Evolutionary conservation across 805 yeast genomes (phyloP).

Genomic region (Ogataea saltuana): DNA sequence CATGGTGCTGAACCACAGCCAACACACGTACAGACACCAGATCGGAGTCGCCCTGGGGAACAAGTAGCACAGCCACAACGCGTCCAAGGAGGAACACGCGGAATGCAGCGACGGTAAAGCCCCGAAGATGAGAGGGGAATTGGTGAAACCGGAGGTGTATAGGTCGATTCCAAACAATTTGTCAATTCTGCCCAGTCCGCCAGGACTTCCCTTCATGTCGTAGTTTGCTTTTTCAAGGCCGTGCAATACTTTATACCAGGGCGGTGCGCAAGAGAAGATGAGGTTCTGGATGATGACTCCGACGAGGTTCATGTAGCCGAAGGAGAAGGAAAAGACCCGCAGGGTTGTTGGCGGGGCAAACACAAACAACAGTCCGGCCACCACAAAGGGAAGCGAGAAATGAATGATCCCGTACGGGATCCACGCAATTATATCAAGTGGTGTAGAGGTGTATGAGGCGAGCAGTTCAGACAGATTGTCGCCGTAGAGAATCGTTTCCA

Average conservation of each 20-base stretch:
- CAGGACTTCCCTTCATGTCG: slow-evolving; percentile 91
- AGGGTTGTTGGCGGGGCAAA: slow-evolving; percentile 91
- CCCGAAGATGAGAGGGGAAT: slow-evolving; percentile 92
- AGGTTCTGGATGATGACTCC: slow-evolving; percentile 80
- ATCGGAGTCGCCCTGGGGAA: slow-evolving; percentile 70
- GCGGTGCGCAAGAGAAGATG: slow-evolving; percentile 91
- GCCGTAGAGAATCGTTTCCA: slow-evolving; percentile 91
- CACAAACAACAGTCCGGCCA: slow-evolving; percentile 72
- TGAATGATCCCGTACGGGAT: slow-evolving; percentile 91
- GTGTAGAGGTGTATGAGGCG: slow-evolving; percentile 67
- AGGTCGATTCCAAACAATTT: slow-evolving; percentile 72
- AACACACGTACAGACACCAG: slow-evolving; percentile 76
- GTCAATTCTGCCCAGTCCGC: slow-evolving; percentile 91
- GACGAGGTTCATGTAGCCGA: slow-evolving; percentile 88
- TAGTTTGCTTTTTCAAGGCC: slow-evolving; percentile 91
- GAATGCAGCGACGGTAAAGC: slow-evolving; percentile 78
- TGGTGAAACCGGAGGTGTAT: slow-evolving; percentile 78
- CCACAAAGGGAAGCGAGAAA: slow-evolving; percentile 86
- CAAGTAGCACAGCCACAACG: slow-evolving; percentile 76
- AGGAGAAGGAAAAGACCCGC: slow-evolving; percentile 84
- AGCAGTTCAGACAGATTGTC: slow-evolving; percentile 84
- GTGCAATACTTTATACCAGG: slow-evolving; percentile 88
- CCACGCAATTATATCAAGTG: slow-evolving; percentile 87
- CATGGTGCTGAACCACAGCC: slow-evolving; percentile 99
- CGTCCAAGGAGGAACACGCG: slow-evolving; percentile 94